phyloP scores from a whole-genome alignment of 352 stramenopile species.

The Globisporangium recalcitrans region DNA sequence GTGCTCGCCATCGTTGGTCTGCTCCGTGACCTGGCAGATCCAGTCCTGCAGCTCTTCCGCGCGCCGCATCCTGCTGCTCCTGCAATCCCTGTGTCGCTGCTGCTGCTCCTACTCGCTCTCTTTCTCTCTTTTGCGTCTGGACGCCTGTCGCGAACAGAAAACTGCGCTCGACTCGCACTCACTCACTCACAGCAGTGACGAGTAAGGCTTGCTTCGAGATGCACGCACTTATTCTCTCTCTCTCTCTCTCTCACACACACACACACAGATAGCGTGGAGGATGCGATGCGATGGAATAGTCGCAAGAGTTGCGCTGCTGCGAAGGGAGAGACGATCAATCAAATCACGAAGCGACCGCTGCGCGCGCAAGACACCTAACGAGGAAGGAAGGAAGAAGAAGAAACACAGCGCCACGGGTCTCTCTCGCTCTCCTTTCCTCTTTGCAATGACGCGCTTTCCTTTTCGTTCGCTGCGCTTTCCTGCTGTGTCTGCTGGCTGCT shows the following conservation, averaged over 20 bases:
- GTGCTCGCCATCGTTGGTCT: slow-evolving; percentile 69
- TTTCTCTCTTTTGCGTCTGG: not conserved
- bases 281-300: not conserved
- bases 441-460: not conserved
- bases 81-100: not conserved
- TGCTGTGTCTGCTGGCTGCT: not conserved
- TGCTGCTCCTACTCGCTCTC: not conserved
- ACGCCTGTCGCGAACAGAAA: not conserved
- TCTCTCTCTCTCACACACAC: not conserved
- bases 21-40: slow-evolving; percentile 76
- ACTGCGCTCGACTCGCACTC: not conserved
- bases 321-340: not conserved
- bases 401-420: not conserved
- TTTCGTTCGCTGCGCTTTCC: not conserved
- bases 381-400: not conserved
- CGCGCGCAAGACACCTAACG: not conserved
- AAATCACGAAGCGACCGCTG: not conserved
- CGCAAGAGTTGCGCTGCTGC: not conserved
- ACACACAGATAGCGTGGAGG: not conserved
- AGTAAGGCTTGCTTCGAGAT: not conserved
- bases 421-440: not conserved
- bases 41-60: slow-evolving; percentile 81
- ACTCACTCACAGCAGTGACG: not conserved
- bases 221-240: too few species aligned
- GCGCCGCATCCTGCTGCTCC: slow-evolving; percentile 37